Percentiles rank a stretch among this genome's conserved stretches.
phyloP scores from a whole-genome alignment of 768 basidiomycete genomes.

The Mycena galopus region DNA sequence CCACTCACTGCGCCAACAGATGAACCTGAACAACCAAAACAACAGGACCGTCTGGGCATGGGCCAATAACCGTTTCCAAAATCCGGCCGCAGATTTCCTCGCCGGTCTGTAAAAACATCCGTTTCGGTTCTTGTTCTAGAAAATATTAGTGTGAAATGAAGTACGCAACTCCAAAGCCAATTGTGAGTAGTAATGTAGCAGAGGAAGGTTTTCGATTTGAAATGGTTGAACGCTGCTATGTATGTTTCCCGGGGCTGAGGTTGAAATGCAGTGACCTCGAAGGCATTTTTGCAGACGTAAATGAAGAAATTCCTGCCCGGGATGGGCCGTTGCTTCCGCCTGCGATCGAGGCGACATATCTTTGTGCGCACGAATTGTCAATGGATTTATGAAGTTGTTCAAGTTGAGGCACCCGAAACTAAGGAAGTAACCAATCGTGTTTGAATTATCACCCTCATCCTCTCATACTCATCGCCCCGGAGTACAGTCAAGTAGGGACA shows the following conservation, averaged over 20 bases:
- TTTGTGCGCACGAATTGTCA: too few relatives aligned
- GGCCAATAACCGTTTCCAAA: not conserved
- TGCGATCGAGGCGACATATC: too few relatives aligned
- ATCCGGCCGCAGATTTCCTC: not conserved
- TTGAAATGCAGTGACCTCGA: not conserved
- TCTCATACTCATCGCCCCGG: too few relatives aligned
- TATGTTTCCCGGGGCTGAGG: not conserved
- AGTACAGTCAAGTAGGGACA: too few relatives aligned
- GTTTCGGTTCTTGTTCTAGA: too few relatives aligned
- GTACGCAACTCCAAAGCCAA: too few relatives aligned
- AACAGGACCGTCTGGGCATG: not conserved
- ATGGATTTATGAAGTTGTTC: too few relatives aligned
- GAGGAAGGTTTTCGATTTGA: not conserved
- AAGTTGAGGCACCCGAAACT: too few relatives aligned
- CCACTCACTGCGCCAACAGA: not conserved
- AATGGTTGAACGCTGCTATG: not conserved
- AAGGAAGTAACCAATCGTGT: too few relatives aligned
- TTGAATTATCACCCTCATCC: too few relatives aligned
- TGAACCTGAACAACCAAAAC: not conserved
- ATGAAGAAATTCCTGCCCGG: not conserved
- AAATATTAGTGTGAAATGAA: not conserved
- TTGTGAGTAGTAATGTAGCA: not conserved
- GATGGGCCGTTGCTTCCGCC: too few relatives aligned
- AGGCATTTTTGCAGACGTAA: not conserved
- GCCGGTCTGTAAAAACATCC: not conserved